A percentile compares a stretch with the other conserved stretches of the same genome.
Conservation (phyloP, 768 basidiomycete species). For the Hemileccinum impolitum region DNA sequence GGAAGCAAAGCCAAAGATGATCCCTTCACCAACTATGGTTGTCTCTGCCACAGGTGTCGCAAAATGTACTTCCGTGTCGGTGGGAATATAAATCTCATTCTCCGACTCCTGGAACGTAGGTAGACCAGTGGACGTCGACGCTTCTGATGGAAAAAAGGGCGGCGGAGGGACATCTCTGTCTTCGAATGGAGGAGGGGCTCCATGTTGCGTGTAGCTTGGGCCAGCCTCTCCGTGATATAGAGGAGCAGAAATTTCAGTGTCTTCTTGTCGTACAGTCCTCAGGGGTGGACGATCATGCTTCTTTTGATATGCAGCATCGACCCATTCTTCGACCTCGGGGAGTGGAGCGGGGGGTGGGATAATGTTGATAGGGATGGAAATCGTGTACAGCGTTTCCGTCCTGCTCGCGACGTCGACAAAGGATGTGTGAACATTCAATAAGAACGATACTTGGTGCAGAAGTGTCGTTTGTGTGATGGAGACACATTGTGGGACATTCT, state of each 20-base stretch:
- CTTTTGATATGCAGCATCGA: conserved; percentile 79
- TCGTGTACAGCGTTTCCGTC: conserved; percentile 62
- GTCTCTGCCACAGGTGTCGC: conserved; percentile 30
- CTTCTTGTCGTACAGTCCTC: conserved; percentile 67
- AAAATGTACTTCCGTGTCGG: conserved; percentile 36
- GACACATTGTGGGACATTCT: conserved; percentile 63
- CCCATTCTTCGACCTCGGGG: conserved; percentile 67
- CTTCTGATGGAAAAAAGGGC: conserved; percentile 49
- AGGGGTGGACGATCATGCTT: conserved; percentile 82
- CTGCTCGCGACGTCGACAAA: conserved; percentile 71
- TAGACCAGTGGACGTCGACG: conserved; percentile 55
- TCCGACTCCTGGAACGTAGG: conserved; percentile 84
- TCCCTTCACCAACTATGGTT: conserved; percentile 69
- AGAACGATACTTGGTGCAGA: conserved; percentile 79
- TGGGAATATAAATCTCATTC: conserved; percentile 66
- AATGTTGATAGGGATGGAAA: conserved; percentile 67
- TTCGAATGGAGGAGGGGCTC: conserved; percentile 81
- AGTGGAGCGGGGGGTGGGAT: conserved; percentile 76
- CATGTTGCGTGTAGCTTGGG: conserved; percentile 61
- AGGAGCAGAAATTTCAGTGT: conserved; percentile 56
- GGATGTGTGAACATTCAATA: conserved; percentile 67
- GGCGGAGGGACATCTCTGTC: conserved; percentile 81
- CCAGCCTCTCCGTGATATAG: conserved; percentile 73
- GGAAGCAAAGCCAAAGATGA: conserved; percentile 66
- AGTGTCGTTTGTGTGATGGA: conserved; percentile 80